Base-by-base conservation (phyloP, 1,139 yeast genomes). In the Meyerozyma athensensis region DNA sequence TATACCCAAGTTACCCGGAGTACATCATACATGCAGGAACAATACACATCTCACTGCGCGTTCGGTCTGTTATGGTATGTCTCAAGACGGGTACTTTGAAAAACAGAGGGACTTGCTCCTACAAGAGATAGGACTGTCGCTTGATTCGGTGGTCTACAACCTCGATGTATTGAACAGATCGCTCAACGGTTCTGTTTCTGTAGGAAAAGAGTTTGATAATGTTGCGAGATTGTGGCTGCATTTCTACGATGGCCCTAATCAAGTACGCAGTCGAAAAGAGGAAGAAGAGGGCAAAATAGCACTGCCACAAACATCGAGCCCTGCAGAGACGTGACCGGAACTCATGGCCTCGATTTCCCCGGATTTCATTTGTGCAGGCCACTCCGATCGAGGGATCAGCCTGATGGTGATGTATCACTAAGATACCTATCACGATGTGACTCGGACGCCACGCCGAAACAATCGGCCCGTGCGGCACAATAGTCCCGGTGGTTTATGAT, bases 121-220 rank as follows among this genome's bases (percentile, higher is more conserved):
- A 18, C 56, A 67, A 12, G 72, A 68, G 36, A 66, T 70, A 22
- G 53, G 65, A 4, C 49, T 52, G 47, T 64, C 74, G 18, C 68
- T 75, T 74, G 79, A 74, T 40, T 60, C 72, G 3, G 74, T 75
- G 7, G 52, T 75, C 37, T 65, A 68, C 46, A 73, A 72, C 43
- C 51, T 75, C 36, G 73, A 72, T 47, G 64, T 73, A 30, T 53
- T 76, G 35, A 76, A 75, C 46, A 61, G 77, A 34, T 68, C 79
- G 1, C 50, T 76, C 33, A 77, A 74, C 42, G 72, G 68, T 19
- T 66, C 73, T 2, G 63, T 72, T 13, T 74, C 75, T 2, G 77
- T 76, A 5, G 80, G 81, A 2, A 69, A 69, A 44, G 80, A 74
- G 43, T 75, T 76, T 42, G 77, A 74, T 37, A 61, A 65, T 22